phyloP scores from a whole-genome alignment of 345 rosid species.

The Gossypium sturtianum region DNA sequence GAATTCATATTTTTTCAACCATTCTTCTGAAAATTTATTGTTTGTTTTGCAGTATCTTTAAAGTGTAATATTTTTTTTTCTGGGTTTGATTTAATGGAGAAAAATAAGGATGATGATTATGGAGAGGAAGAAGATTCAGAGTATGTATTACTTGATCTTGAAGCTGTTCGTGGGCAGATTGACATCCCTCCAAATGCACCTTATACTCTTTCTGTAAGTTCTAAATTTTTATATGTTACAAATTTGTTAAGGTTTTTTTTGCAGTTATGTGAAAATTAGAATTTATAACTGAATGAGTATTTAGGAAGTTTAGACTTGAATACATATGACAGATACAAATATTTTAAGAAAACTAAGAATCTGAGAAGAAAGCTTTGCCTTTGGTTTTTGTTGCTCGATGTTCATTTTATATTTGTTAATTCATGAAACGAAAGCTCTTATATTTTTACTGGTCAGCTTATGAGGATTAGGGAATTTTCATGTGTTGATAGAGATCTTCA shows the following conservation, averaged over 20 bases:
- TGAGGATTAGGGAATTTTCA: not conserved
- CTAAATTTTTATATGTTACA: not conserved
- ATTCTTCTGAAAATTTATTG: not conserved
- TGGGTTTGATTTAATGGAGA: not conserved
- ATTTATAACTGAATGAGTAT: not conserved
- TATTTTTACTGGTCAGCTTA: not conserved
- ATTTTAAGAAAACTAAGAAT: too few relatives aligned
- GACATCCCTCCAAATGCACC: not conserved
- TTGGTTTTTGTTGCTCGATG: not conserved
- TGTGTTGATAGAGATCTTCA: not conserved
- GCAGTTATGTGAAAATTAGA: not conserved
- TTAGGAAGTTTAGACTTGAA: not conserved
- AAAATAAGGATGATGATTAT: not conserved
- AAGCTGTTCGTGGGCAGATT: not conserved
- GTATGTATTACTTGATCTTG: slow-evolving; percentile 1
- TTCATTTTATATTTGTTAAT: not conserved
- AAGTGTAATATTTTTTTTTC: not conserved
- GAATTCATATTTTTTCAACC: not conserved
- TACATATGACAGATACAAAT: too few relatives aligned
- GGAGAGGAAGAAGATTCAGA: not conserved
- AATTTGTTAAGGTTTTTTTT: not conserved
- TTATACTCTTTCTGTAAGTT: not conserved
- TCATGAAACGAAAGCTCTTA: not conserved
- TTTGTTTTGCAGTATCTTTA: too few relatives aligned
- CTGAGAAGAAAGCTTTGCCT: not conserved